Conservation (phyloP, 2,329 filamentous ascomycete genomes). For the Tolypocladium album region DNA sequence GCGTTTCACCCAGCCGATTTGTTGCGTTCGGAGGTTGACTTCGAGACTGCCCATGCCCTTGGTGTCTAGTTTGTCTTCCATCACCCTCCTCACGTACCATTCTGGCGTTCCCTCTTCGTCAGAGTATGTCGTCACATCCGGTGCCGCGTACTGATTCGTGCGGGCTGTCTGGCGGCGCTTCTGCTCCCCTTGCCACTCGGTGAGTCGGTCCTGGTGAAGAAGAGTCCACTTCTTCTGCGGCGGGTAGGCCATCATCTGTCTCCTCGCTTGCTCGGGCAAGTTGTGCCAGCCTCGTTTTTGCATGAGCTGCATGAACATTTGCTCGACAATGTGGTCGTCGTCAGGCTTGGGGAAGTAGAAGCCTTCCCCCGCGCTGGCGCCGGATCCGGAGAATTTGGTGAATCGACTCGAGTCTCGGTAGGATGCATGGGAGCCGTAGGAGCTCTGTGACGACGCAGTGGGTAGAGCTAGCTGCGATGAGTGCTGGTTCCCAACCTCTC, state of each 20-base stretch:
- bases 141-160: slow-evolving; percentile 57
- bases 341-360: slow-evolving; percentile 61
- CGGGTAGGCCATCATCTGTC: slow-evolving; percentile 94
- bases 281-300: slow-evolving; percentile 97
- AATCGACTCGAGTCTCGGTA: slow-evolving; percentile 46
- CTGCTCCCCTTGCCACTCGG: slow-evolving; percentile 89
- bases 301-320: slow-evolving; percentile 90
- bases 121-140: slow-evolving; percentile 63
- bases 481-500: slow-evolving; percentile 21
- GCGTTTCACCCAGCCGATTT: slow-evolving; percentile 92
- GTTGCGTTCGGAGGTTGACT: slow-evolving; percentile 90
- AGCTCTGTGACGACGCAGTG: slow-evolving; percentile 45
- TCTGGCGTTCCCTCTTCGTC: slow-evolving; percentile 95
- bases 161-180: slow-evolving; percentile 70
- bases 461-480: slow-evolving; percentile 35
- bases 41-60: slow-evolving; percentile 89
- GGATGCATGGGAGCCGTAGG: slow-evolving; percentile 35
- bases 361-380: slow-evolving; percentile 30
- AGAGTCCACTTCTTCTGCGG: slow-evolving; percentile 95
- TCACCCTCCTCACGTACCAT: slow-evolving; percentile 94
- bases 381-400: slow-evolving; percentile 36
- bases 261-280: slow-evolving; percentile 82
- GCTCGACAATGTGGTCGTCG: slow-evolving; percentile 76
- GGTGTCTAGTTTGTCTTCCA: slow-evolving; percentile 87
- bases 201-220: slow-evolving; percentile 87